phyloP scores from a whole-genome alignment of 768 basidiomycete species.

The Tubosaeta sp. region DNA sequence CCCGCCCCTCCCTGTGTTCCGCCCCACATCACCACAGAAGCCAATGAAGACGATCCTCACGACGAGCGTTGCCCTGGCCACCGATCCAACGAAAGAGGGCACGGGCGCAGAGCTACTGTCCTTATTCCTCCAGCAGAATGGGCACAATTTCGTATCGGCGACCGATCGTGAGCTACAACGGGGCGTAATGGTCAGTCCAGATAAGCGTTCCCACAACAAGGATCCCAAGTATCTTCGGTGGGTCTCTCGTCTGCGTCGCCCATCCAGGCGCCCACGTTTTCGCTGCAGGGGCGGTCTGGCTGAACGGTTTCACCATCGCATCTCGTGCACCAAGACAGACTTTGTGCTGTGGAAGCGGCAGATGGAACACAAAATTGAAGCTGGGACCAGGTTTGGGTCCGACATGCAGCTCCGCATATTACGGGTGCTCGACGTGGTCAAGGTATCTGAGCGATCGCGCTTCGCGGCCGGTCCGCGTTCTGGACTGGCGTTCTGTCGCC shows the following conservation, averaged over 20 bases:
- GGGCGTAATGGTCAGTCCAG: conserved; percentile 57
- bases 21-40: conserved; percentile 28
- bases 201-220: conserved; percentile 45
- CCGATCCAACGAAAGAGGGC: conserved; percentile 48
- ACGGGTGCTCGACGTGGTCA: conserved; percentile 37
- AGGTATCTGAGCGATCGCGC: conserved; percentile 27
- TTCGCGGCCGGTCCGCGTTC: conserved; percentile 26
- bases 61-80: conserved; percentile 49
- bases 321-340: conserved; percentile 42
- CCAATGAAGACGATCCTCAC: conserved; percentile 47
- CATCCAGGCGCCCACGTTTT: not conserved
- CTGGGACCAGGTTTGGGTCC: conserved; percentile 26
- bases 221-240: conserved; percentile 47
- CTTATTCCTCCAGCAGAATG: conserved; percentile 48
- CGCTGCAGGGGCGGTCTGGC: conserved; percentile 53
- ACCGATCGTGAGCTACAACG: conserved; percentile 39
- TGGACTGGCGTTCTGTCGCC: conserved; percentile 42
- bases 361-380: conserved; percentile 34
- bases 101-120: conserved; percentile 49
- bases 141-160: conserved; percentile 32
- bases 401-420: conserved; percentile 45
- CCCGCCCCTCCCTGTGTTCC: conserved; percentile 22
- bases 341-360: conserved; percentile 53
- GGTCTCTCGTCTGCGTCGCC: conserved; percentile 13
- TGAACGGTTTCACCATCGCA: conserved; percentile 42